phyloP scores from a whole-genome alignment of 2,329 filamentous ascomycete genomes.

The Fusarium hostae region DNA sequence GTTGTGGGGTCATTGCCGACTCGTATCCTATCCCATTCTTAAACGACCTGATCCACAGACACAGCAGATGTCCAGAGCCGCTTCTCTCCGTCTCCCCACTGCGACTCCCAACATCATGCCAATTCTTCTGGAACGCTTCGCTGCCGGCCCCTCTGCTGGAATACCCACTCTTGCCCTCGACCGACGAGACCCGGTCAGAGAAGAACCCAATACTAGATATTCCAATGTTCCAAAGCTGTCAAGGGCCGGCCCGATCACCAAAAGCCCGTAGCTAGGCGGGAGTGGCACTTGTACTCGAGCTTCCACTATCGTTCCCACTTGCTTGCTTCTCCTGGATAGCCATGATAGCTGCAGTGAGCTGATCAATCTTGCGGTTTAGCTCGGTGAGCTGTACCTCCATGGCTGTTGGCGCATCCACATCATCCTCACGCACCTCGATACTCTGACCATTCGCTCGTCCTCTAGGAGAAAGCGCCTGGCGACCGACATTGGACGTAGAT shows the following conservation, averaged over 20 bases:
- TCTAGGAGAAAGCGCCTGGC: constrained; percentile 28
- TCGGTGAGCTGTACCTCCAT: constrained; percentile 65
- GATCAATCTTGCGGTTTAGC: constrained; percentile 67
- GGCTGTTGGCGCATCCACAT: constrained; percentile 52
- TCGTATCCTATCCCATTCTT: constrained; percentile 2
- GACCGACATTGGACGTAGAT: constrained; percentile 32
- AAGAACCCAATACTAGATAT: neutral
- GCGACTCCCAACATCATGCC: constrained; percentile 6
- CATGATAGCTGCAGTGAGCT: constrained; percentile 64
- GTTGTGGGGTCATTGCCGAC: constrained; percentile 3
- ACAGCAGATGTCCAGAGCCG: constrained; percentile 27
- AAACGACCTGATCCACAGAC: constrained; percentile 14
- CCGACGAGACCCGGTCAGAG: constrained; percentile 30
- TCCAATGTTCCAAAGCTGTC: neutral
- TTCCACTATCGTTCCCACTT: constrained; percentile 6
- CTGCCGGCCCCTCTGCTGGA: neutral
- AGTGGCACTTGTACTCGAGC: constrained; percentile 7
- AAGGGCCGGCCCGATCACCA: constrained; percentile 9
- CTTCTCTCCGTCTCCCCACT: constrained; percentile 33
- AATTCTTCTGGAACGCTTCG: constrained; percentile 30
- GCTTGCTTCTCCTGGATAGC: constrained; percentile 57
- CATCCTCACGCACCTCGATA: constrained; percentile 47
- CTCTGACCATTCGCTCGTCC: constrained; percentile 30
- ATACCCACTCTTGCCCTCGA: constrained; percentile 28
- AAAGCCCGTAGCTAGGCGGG: constrained; percentile 25